Evolutionary conservation across 1,284 basidiomycete species (phyloP).

Genomic region (Vanrija sp.): DNA sequence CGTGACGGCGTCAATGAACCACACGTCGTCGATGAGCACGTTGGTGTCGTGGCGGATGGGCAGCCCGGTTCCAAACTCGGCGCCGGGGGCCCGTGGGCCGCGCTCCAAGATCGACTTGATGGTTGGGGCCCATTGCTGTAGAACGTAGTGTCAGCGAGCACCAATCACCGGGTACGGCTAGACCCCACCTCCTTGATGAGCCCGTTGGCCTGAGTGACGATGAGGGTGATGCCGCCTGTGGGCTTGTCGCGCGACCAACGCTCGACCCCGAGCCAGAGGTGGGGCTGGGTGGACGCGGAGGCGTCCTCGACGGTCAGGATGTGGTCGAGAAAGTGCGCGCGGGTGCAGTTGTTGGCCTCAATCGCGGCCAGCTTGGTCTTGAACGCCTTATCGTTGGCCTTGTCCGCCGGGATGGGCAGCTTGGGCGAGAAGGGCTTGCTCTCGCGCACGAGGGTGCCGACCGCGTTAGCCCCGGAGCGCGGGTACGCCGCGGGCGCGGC

Average conservation of each 20-base stretch:
- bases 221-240: slow-evolving; percentile 5
- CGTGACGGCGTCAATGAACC: slow-evolving; percentile 70
- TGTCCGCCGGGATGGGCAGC: slow-evolving; percentile 7
- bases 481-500: not conserved
- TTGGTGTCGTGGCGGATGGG: not conserved
- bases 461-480: not conserved
- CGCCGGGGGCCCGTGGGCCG: not conserved
- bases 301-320: slow-evolving; percentile 1
- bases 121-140: slow-evolving; percentile 59
- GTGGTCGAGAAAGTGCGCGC: not conserved
- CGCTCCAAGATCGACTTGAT: slow-evolving; percentile 51
- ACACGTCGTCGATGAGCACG: slow-evolving; percentile 63
- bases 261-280: slow-evolving; percentile 13
- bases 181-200: slow-evolving; percentile 25
- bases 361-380: slow-evolving; percentile 5
- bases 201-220: slow-evolving; percentile 16
- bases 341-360: slow-evolving; percentile 9
- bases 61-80: slow-evolving; percentile 6
- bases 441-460: not conserved
- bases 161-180: too few relatives aligned
- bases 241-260: slow-evolving; percentile 10
- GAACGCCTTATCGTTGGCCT: slow-evolving; percentile 33
- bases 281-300: slow-evolving; percentile 1
- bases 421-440: not conserved
- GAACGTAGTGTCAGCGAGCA: not conserved